Conservation (phyloP, 805 yeast species). For the Teunomyces panamensis region DNA sequence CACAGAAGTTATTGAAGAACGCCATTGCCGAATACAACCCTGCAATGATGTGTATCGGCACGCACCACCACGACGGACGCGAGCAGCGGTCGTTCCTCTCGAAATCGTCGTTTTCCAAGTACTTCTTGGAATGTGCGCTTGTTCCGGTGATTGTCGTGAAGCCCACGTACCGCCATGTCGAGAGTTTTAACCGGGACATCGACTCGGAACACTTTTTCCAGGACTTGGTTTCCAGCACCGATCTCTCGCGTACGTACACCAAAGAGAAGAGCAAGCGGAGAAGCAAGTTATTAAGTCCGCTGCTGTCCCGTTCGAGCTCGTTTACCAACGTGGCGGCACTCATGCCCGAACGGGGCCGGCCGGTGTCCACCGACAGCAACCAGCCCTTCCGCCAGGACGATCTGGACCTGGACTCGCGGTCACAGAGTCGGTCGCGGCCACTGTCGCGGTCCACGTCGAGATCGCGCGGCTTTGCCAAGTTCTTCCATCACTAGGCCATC, state of each 20-base stretch:
- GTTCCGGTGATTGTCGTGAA: constrained; percentile 45
- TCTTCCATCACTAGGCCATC: constrained; percentile 11
- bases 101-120: constrained; percentile 36
- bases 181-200: constrained; percentile 28
- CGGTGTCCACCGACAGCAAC: not conserved
- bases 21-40: constrained; percentile 44
- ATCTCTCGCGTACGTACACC: not conserved
- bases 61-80: constrained; percentile 24
- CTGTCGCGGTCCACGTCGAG: constrained; percentile 16
- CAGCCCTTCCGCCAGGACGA: constrained; percentile 1
- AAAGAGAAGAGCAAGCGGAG: constrained; percentile 17
- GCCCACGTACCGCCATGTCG: constrained; percentile 34
- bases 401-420: not conserved
- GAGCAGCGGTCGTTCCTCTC: constrained; percentile 25
- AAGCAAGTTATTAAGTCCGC: constrained; percentile 16
- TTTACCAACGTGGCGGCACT: constrained; percentile 13
- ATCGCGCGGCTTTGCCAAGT: constrained; percentile 12
- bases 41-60: constrained; percentile 45
- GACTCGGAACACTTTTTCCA: constrained; percentile 33
- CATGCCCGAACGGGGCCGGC: constrained; percentile 11
- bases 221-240: constrained; percentile 21
- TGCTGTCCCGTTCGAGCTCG: constrained; percentile 15
- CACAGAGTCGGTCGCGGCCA: constrained; percentile 7
- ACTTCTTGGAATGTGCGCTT: constrained; percentile 41
- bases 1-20: constrained; percentile 33